These are phyloP conservation scores for Neocatenulostroma microsporum DNA, from an alignment of 2,329 filamentous ascomycete genomes.

Conservation along the genomic window DNA sequence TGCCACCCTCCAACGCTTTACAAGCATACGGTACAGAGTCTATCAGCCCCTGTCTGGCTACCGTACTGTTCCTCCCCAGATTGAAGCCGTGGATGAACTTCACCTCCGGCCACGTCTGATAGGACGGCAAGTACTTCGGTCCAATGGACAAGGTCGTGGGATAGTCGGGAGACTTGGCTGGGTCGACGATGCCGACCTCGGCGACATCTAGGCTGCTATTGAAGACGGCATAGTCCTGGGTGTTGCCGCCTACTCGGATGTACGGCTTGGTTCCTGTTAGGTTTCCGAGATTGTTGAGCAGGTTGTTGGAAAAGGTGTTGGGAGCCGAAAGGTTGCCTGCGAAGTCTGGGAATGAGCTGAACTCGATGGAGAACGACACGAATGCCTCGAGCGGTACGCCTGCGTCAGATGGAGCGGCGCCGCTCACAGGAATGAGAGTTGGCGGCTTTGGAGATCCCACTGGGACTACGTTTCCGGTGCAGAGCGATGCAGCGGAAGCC, in stretches of 20 bases:
- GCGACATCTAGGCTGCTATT: constrained; percentile 45
- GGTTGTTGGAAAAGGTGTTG: constrained; percentile 53
- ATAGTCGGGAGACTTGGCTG: constrained; percentile 48
- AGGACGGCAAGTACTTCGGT: constrained; percentile 56
- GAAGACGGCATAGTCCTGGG: constrained; percentile 57
- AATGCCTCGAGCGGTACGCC: constrained; percentile 37
- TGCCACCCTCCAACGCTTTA: constrained; percentile 45
- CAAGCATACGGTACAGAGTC: constrained; percentile 52
- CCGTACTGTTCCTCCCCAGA: constrained; percentile 45
- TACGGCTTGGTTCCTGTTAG: constrained; percentile 46
- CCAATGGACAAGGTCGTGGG: constrained; percentile 55
- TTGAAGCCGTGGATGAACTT: constrained; percentile 59
- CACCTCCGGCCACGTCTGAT: constrained; percentile 48
- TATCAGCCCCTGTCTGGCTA: constrained; percentile 45
- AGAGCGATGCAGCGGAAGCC: background rate
- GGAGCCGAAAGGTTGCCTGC: constrained; percentile 48
- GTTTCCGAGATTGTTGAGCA: constrained; percentile 50
- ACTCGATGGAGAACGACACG: constrained; percentile 47
- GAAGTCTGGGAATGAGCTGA: constrained; percentile 47
- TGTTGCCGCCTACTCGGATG: constrained; percentile 59
- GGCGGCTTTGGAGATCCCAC: background rate
- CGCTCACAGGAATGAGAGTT: constrained; percentile 4
- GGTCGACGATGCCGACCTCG: constrained; percentile 47
- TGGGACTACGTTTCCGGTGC: background rate
- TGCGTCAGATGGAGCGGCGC: constrained; percentile 40